Conservation (phyloP, 306 rosid genomes). For the Prosopis cineraria region DNA sequence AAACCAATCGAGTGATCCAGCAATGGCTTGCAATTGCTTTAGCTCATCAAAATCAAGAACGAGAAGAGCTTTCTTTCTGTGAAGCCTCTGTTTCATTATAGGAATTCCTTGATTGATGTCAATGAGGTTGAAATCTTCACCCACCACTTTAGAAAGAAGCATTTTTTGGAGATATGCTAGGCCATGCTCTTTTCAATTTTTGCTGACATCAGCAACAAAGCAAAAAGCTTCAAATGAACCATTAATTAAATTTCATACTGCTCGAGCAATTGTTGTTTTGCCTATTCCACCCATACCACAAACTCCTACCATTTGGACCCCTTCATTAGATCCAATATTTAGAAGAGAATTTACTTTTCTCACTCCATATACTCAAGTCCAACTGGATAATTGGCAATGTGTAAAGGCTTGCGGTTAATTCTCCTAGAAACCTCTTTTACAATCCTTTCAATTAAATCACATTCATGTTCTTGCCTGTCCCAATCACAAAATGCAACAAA, state of each 20-base stretch:
- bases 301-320: background rate
- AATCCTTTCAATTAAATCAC: background rate
- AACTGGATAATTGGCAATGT: background rate
- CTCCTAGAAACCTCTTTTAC: background rate
- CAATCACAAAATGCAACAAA: background rate
- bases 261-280: constrained; percentile 1
- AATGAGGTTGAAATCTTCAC: background rate
- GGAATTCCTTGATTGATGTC: background rate
- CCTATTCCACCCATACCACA: constrained; percentile 16
- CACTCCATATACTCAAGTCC: background rate
- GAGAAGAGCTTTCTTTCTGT: background rate
- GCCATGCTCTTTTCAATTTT: background rate
- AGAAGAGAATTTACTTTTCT: background rate
- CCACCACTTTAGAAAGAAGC: background rate
- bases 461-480: background rate
- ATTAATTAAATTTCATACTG: background rate
- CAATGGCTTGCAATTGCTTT: background rate
- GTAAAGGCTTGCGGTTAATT: background rate
- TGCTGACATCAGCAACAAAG: background rate
- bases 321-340: background rate
- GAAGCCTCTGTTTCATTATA: background rate
- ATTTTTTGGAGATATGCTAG: background rate
- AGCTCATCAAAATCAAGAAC: background rate
- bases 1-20: background rate
- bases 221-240: background rate